Evolutionary conservation across 805 yeast genomes (phyloP).

Genomic region (Grigorovia transvaalensis): DNA sequence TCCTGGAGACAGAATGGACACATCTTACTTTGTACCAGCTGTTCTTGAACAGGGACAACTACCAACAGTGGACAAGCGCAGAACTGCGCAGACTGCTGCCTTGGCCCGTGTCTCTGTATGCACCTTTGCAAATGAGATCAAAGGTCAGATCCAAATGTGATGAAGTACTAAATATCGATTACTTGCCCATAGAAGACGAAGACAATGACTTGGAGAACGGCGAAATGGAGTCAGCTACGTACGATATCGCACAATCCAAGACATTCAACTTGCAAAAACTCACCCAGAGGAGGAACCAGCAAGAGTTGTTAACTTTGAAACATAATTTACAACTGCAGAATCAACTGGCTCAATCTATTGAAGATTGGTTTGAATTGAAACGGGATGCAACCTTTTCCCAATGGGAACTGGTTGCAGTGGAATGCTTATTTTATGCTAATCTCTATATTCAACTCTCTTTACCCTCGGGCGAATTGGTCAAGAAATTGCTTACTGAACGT

Average conservation of each 20-base stretch:
- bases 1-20: slow-evolving; percentile 33
- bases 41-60: slow-evolving; percentile 46
- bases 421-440: slow-evolving; percentile 19
- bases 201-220: slow-evolving; percentile 5
- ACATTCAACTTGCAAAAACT: slow-evolving; percentile 21
- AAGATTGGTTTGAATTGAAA: slow-evolving; percentile 15
- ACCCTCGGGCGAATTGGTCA: slow-evolving; percentile 16
- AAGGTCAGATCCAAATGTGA: slow-evolving; percentile 13
- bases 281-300: slow-evolving; percentile 11
- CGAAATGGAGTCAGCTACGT: slow-evolving; percentile 3
- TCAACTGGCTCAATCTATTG: slow-evolving; percentile 11
- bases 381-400: slow-evolving; percentile 1
- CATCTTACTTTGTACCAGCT: slow-evolving; percentile 47
- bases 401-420: slow-evolving; percentile 4
- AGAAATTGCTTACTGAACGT: slow-evolving; percentile 6
- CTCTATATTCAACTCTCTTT: slow-evolving; percentile 16
- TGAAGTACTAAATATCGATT: slow-evolving; percentile 9
- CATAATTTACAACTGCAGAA: slow-evolving; percentile 13
- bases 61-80: slow-evolving; percentile 49
- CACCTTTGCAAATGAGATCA: slow-evolving; percentile 33
- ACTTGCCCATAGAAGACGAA: slow-evolving; percentile 15
- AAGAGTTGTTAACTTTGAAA: slow-evolving; percentile 15
- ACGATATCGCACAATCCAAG: slow-evolving; percentile 22
- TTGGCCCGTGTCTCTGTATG: slow-evolving; percentile 67
- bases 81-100: slow-evolving; percentile 44